Conservation (phyloP, 257 asterid species). For the Avicennia marina region DNA sequence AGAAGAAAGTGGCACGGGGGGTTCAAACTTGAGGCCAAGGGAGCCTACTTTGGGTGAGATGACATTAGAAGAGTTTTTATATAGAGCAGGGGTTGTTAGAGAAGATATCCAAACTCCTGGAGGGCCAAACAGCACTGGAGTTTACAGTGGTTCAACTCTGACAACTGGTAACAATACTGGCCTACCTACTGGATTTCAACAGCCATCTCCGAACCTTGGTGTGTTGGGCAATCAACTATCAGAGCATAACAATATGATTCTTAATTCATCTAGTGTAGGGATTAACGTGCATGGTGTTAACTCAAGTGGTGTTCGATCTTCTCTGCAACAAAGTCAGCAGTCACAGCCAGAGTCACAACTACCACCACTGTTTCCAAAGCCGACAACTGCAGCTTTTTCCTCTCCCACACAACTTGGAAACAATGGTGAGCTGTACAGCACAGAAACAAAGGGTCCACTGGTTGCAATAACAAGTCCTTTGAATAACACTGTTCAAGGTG, state of each 20-base stretch:
- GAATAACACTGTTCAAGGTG: constrained; percentile 23
- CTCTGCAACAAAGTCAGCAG: constrained; percentile 26
- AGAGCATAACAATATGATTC: constrained; percentile 29
- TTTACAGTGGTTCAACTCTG: constrained; percentile 31
- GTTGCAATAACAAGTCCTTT: constrained; percentile 30
- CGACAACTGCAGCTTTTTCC: constrained; percentile 36
- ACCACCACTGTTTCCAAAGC: constrained; percentile 54
- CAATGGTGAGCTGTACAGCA: constrained; percentile 28
- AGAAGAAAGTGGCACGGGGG: constrained; percentile 32
- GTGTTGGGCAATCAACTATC: constrained; percentile 39
- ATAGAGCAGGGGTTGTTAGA: constrained; percentile 76
- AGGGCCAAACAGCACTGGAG: constrained; percentile 26
- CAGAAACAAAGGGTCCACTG: constrained; percentile 25
- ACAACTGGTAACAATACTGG: constrained; percentile 30
- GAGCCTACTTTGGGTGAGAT: constrained; percentile 77
- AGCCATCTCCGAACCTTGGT: constrained; percentile 30
- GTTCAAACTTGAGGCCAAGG: constrained; percentile 37
- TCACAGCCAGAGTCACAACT: too few species aligned
- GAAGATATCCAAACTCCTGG: constrained; percentile 55
- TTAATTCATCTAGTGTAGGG: constrained; percentile 33
- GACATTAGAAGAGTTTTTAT: constrained; percentile 79
- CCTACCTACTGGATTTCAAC: constrained; percentile 49
- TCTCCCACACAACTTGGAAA: constrained; percentile 35
- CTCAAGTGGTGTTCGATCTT: constrained; percentile 19
- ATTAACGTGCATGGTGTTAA: constrained; percentile 34